A percentile compares a stretch with the other conserved stretches of the same genome.
Conservation (phyloP, 345 rosid species). For the Rhodamnia rubescens region DNA sequence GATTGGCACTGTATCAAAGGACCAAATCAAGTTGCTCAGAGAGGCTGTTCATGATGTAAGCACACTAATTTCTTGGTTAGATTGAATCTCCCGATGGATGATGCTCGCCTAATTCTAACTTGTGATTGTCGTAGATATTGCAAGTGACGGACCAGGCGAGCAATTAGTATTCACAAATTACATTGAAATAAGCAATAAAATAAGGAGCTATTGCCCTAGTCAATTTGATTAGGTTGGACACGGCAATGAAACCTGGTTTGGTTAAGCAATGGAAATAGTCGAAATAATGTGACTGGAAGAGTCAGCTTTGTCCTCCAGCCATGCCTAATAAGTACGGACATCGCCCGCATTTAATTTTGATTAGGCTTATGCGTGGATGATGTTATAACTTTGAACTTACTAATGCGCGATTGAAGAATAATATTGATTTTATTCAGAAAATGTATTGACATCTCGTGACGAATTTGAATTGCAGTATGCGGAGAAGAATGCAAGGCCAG, state of each 20-base stretch:
- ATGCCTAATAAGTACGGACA: background rate
- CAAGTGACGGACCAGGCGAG: background rate
- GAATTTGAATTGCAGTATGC: constrained; percentile 34
- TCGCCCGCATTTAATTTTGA: background rate
- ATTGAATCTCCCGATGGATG: background rate
- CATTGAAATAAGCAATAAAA: background rate
- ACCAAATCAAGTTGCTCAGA: constrained; percentile 33
- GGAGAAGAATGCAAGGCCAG: constrained; percentile 39
- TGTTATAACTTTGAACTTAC: no score
- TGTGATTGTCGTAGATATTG: background rate
- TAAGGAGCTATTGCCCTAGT: background rate
- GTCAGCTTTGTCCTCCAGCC: background rate
- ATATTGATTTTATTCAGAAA: no score
- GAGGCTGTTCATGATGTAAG: constrained; percentile 47
- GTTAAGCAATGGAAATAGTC: background rate
- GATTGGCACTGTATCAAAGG: constrained; percentile 25
- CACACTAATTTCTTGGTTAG: background rate
- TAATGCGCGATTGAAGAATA: no score
- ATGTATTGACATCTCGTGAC: no score
- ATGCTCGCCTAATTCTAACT: background rate
- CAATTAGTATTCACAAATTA: background rate
- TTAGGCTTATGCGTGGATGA: background rate
- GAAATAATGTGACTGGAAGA: background rate
- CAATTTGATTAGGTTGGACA: background rate
- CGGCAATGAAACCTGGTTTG: background rate